A percentile compares a stretch with the other conserved stretches of the same genome.
These are phyloP conservation scores for Fusarium dimerum DNA, from an alignment of 2,329 filamentous ascomycete genomes.

Conservation along the genomic window DNA sequence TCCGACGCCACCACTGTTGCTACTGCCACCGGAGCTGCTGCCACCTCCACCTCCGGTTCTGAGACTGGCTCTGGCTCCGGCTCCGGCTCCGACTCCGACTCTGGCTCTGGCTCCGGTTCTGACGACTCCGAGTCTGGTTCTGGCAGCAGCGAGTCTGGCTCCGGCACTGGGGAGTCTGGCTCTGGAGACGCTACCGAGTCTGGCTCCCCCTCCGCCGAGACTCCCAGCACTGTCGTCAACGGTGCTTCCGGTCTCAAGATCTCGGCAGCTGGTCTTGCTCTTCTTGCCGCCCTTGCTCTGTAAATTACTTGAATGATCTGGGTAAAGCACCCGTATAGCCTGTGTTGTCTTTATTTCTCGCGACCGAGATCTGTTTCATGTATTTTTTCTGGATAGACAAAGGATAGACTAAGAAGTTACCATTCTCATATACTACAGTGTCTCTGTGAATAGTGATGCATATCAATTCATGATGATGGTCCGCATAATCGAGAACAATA, in stretches of 20 bases:
- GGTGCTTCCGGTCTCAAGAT: constrained; percentile 20
- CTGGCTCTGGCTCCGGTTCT: constrained; percentile 12
- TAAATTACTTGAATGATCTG: constrained; percentile 28
- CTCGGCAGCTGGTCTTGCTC: constrained; percentile 19
- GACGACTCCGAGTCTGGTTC: constrained; percentile 6
- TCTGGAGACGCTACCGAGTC: constrained; percentile 2
- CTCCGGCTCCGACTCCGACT: constrained; percentile 10
- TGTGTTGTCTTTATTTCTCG: constrained; percentile 26
- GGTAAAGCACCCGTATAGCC: constrained; percentile 25
- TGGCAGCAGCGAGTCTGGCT: not conserved
- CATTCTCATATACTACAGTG: not conserved
- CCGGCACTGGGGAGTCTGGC: constrained; percentile 4
- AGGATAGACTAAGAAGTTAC: constrained; percentile 30
- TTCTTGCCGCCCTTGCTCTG: constrained; percentile 26
- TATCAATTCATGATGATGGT: not conserved
- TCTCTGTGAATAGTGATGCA: not conserved
- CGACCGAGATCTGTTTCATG: constrained; percentile 30
- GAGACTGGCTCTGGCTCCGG: constrained; percentile 12
- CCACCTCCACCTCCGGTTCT: constrained; percentile 14
- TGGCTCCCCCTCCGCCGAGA: constrained; percentile 12
- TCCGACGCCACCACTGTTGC: constrained; percentile 7
- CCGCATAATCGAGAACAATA: constrained; percentile 63
- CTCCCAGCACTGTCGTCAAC: constrained; percentile 14
- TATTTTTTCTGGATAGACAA: constrained; percentile 28
- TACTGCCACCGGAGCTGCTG: constrained; percentile 14